These are phyloP conservation scores for Eutrema japonicum DNA, from an alignment of 345 rosid genomes.

Conservation along the genomic window DNA sequence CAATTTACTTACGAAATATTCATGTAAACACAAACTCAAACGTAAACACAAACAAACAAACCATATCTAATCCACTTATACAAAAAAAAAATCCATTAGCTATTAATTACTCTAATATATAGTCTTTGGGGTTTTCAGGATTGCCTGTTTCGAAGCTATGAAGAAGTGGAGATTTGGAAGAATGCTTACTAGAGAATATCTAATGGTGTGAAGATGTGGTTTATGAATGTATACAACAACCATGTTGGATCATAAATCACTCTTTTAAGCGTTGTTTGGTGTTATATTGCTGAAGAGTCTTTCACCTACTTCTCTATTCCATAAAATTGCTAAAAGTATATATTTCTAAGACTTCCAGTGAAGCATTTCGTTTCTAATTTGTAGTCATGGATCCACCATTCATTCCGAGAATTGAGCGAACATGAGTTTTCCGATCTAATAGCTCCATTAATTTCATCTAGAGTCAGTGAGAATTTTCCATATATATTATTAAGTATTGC, in stretches of 20 bases:
- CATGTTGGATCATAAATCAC: constrained; percentile 34
- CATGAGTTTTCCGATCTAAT: background rate
- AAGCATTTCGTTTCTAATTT: background rate
- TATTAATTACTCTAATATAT: constrained; percentile 9
- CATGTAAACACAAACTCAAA: background rate
- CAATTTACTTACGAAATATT: no score
- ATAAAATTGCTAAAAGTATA: background rate
- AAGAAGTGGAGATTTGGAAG: constrained; percentile 16
- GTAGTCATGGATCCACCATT: background rate
- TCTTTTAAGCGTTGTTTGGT: constrained; percentile 26
- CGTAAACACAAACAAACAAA: background rate
- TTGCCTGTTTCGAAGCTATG: constrained; percentile 84
- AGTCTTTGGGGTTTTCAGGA: constrained; percentile 50
- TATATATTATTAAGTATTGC: no score
- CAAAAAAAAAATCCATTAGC: background rate
- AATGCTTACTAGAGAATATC: constrained; percentile 8
- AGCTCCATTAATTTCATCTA: no score
- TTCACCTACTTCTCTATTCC: background rate
- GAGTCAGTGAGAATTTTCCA: no score
- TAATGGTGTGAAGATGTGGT: constrained; percentile 27
- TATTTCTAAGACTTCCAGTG: background rate
- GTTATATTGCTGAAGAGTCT: background rate
- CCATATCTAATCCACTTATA: background rate
- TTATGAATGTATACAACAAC: constrained; percentile 31
- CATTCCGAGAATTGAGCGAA: background rate